Evolutionary conservation across 2,329 filamentous ascomycete genomes (phyloP), one percentile per base, ranked within the genome.

Genomic region (Iodosphaeria phyllophila): DNA sequence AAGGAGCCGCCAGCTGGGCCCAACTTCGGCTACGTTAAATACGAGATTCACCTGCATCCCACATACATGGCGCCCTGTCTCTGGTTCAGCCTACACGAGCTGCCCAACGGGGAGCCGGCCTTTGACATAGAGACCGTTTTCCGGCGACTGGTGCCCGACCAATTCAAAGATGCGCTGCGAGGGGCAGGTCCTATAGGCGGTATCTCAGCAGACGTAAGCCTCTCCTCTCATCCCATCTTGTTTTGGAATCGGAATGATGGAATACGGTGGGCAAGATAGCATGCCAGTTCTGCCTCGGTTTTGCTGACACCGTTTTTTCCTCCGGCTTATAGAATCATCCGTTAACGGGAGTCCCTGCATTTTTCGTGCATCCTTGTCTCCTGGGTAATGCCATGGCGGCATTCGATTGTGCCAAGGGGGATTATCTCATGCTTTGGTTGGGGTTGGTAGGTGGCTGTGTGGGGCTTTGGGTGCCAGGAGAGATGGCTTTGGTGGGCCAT

Each of bases 281-380:
- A n/a, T n/a, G n/a, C n/a, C n/a, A n/a, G n/a, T n/a, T n/a, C n/a
- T n/a, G n/a, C n/a, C n/a, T n/a, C n/a, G n/a, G n/a, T n/a, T n/a
- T n/a, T n/a, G 38, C 42, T 46, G 43, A 39, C 22, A 36, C 35
- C 23, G 28, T 26, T 34, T 28, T n/a, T n/a, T n/a, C n/a, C n/a
- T n/a, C n/a, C n/a, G n/a, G n/a, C n/a, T n/a, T 19, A 44, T 51
- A 86, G 70, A 73, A 91, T 48, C 83, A 95, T 58, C 86, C 89
- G 26, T 50, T 78, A 30, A 79, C 72, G 29, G 76, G 75, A 26
- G 50, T 73, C 30, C 80, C 83, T 20, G 67, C 71, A 24, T 93
- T 86, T 50, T 93, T 92, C 50, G 64, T 95, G 38, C 89, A 98
- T 52, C 86, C 89, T 13, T 95, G 89, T 51, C 69, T 79, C 45